phyloP scores from a whole-genome alignment of 345 rosid genomes.

The Euphorbia lathyris region DNA sequence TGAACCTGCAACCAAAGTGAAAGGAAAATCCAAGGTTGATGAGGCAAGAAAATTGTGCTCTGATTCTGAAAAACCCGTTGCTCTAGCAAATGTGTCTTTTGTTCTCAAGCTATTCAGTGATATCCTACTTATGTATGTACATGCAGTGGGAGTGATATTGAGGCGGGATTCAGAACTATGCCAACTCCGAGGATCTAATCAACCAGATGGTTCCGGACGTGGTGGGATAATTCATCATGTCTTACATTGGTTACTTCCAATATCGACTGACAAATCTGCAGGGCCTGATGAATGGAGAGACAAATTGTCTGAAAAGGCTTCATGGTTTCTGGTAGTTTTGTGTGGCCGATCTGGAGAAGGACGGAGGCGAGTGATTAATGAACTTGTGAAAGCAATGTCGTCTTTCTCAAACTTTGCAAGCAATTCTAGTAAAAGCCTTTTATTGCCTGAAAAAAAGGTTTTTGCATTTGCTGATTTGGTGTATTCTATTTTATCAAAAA shows the following conservation, averaged over 20 bases:
- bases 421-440: constrained; percentile 48
- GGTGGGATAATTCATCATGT: constrained; percentile 79
- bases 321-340: constrained; percentile 83
- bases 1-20: constrained; percentile 66
- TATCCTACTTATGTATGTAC: constrained; percentile 78
- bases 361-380: constrained; percentile 74
- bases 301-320: constrained; percentile 85
- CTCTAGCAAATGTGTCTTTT: constrained; percentile 81
- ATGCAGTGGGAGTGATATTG: constrained; percentile 81
- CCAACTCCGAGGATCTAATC: constrained; percentile 65
- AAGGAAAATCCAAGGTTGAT: constrained; percentile 88
- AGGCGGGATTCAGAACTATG: constrained; percentile 78
- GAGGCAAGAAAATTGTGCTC: constrained; percentile 54
- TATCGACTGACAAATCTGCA: constrained; percentile 59
- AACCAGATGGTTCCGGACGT: constrained; percentile 45
- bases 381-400: constrained; percentile 77
- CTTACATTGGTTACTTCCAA: constrained; percentile 71
- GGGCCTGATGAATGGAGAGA: constrained; percentile 91
- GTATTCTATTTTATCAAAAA: constrained; percentile 79
- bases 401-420: constrained; percentile 61
- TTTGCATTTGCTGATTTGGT: constrained; percentile 73
- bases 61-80: constrained; percentile 78
- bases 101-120: constrained; percentile 88
- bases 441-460: constrained; percentile 77
- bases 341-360: constrained; percentile 95